phyloP scores from a whole-genome alignment of 495 filamentous ascomycete genomes.

The Hypoxylon lienhwacheense region DNA sequence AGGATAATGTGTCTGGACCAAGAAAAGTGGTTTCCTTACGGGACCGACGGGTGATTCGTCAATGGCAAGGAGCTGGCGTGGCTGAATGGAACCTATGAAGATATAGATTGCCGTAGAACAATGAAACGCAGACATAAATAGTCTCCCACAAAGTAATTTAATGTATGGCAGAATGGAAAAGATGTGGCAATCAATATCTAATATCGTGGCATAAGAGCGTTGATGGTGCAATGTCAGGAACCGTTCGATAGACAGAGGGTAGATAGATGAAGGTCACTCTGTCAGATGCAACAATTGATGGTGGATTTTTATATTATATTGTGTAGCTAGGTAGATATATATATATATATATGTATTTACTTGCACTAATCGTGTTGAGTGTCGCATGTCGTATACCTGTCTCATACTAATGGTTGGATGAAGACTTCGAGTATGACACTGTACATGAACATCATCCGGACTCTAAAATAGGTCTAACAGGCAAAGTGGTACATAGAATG shows the following conservation, averaged over 20 bases:
- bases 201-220: neutral
- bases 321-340: neutral
- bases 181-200: constrained; percentile 13
- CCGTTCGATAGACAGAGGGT: constrained; percentile 5
- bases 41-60: neutral
- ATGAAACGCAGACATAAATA: neutral
- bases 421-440: too few relatives aligned
- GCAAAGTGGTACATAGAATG: too few relatives aligned
- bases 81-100: neutral
- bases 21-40: neutral
- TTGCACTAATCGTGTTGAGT: too few relatives aligned
- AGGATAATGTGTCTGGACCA: neutral
- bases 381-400: too few relatives aligned
- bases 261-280: constrained; percentile 7
- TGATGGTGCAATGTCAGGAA: constrained; percentile 5
- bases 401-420: too few relatives aligned
- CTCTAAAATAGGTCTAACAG: too few relatives aligned
- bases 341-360: too few relatives aligned
- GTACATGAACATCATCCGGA: too few relatives aligned
- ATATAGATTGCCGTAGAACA: neutral
- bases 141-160: constrained; percentile 7
- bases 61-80: constrained; percentile 4
- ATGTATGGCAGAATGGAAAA: constrained; percentile 20
- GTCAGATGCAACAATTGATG: constrained; percentile 6
- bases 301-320: neutral